Evolutionary conservation across 2,329 filamentous ascomycete genomes (phyloP), one percentile per base, ranked within the genome.

Genomic region (Alternaria gaisen): DNA sequence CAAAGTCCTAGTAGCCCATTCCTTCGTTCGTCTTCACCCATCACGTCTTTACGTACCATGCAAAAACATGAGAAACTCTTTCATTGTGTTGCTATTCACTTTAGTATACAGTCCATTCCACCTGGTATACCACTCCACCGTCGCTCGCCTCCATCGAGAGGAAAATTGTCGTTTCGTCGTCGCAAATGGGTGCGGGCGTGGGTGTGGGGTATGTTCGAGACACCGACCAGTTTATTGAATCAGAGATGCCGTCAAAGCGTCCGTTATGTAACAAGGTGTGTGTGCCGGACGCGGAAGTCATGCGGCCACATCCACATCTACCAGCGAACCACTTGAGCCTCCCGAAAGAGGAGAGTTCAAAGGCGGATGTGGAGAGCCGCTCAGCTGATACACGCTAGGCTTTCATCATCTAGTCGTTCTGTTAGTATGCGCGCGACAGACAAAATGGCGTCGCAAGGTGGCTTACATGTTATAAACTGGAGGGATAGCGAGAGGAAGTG

Each of bases 231-330:
- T 85, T 72, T 79, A 81, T 80, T 28, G 79, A 78, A 74, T 98
- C 94, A 98, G 94, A 97, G 92, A 91, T 96, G 90, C 93, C 91
- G 90, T 91, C 86, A 90, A 92, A 88, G 94, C 95, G 94, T 97
- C 89, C 94, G 94, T 92, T 68, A 83, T 84, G 87, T 92, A 96
- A 97, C 93, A 98, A 97, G 94, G 91, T 89, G 86, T 82, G 86
- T 97, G 94, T 97, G 95, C 92, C 94, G 93, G 91, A 97, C 95
- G 93, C 95, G 90, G 87, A 93, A 93, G 89, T 98, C 95, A 99
- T 87, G 85, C 88, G 91, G 83, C 87, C 69, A 88, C 68, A 88
- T 82, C 82, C 84, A 81, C 81, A 85, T 83, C 83, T 80, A 88
- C 86, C 70, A 83, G 82, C 86, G 85, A 85, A 90, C 92, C 94